Conservation (phyloP, 306 rosid species). For the Spatholobus suberectus region DNA sequence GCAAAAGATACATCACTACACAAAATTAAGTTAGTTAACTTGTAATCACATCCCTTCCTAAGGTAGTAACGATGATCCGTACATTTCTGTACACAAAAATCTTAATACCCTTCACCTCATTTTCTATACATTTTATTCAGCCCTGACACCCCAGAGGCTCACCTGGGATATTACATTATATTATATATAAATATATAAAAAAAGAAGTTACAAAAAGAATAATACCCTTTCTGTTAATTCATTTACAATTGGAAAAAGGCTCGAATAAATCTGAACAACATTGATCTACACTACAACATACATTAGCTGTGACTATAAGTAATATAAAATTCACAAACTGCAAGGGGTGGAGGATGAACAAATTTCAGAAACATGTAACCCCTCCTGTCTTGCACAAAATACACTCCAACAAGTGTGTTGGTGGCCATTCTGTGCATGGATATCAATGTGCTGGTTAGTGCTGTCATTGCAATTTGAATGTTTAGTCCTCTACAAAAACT, state of each 20-base stretch:
- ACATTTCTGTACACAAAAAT: constrained; percentile 35
- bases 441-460: constrained; percentile 48
- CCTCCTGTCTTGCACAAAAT: constrained; percentile 34
- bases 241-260: constrained; percentile 54
- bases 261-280: constrained; percentile 41
- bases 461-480: constrained; percentile 47
- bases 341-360: constrained; percentile 27
- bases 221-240: constrained; percentile 48
- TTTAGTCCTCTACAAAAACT: constrained; percentile 84
- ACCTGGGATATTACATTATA: constrained; percentile 9
- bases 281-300: constrained; percentile 57
- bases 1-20: not conserved
- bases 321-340: constrained; percentile 23
- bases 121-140: constrained; percentile 35
- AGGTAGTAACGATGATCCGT: constrained; percentile 18
- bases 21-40: not conserved
- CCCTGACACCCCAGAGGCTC: constrained; percentile 5
- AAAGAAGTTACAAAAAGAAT: no score
- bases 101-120: constrained; percentile 28
- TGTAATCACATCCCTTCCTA: not conserved
- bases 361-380: constrained; percentile 26
- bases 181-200: no score
- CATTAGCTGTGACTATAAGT: constrained; percentile 47
- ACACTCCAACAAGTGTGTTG: constrained; percentile 49
- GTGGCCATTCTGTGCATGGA: constrained; percentile 38